These are phyloP conservation scores for Trichophyton rubrum DNA, from an alignment of 2,329 filamentous ascomycete genomes.

Conservation along the genomic window DNA sequence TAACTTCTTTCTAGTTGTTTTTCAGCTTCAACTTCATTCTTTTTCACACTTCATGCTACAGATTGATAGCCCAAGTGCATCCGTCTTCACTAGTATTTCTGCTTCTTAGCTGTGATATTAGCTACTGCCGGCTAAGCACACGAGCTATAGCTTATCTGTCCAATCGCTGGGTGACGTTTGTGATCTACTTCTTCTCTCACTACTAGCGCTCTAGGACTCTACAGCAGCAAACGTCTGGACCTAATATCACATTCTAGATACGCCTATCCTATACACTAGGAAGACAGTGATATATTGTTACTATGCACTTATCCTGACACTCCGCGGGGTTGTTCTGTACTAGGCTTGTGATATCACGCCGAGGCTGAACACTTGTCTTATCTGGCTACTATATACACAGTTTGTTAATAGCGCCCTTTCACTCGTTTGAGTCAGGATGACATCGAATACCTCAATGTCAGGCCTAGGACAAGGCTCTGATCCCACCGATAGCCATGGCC, in stretches of 20 bases:
- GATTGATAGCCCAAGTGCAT: no score
- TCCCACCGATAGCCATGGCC: slow-evolving; percentile 2
- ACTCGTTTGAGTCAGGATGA: background rate
- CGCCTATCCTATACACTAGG: background rate
- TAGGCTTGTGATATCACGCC: background rate
- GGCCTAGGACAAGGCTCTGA: background rate
- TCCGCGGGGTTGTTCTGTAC: background rate
- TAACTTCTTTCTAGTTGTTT: background rate
- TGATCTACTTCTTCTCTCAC: no score
- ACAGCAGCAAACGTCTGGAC: no score
- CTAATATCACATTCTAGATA: background rate
- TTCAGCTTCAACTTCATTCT: background rate
- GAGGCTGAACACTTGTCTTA: background rate
- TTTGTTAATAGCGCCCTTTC: no score
- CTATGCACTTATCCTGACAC: background rate
- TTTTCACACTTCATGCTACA: no score
- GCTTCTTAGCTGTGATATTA: background rate
- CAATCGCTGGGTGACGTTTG: background rate
- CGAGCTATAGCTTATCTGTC: background rate
- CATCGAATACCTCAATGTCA: background rate
- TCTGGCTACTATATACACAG: background rate
- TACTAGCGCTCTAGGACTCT: no score
- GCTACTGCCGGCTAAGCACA: background rate
- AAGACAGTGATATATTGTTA: background rate
- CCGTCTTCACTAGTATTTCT: background rate